phyloP scores from a whole-genome alignment of 2,329 filamentous ascomycete species.

The Dothideomycetidae sp. region DNA sequence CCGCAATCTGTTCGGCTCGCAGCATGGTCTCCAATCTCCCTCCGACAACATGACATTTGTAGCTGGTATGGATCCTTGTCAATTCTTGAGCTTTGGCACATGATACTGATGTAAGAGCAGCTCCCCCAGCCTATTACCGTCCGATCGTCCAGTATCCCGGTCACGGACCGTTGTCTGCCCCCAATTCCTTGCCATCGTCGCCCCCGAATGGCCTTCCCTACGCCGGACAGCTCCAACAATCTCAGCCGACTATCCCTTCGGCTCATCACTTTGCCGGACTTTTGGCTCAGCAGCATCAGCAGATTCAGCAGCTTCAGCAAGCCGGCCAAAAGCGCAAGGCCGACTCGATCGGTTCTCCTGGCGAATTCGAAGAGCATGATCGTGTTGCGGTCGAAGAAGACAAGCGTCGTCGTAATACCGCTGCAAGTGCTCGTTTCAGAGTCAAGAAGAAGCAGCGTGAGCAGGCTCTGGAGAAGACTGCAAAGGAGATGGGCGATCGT shows the following conservation, averaged over 20 bases:
- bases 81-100: no score
- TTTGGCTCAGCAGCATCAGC: conserved; percentile 4
- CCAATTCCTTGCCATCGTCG: conserved; percentile 14
- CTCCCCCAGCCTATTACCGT: not conserved
- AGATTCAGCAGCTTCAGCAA: no score
- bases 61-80: no score
- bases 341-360: conserved; percentile 18
- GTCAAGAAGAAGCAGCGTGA: conserved; percentile 43
- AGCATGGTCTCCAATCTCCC: no score
- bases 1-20: no score
- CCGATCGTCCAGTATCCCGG: not conserved
- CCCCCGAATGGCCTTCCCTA: conserved; percentile 16
- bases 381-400: conserved; percentile 37
- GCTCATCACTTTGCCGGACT: conserved; percentile 12
- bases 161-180: not conserved
- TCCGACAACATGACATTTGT: no score
- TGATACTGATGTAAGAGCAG: no score
- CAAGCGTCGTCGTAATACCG: conserved; percentile 40
- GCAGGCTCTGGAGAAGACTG: conserved; percentile 36
- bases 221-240: conserved; percentile 7
- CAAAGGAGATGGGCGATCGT: conserved; percentile 38
- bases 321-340: conserved; percentile 34
- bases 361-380: conserved; percentile 31
- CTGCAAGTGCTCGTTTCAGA: conserved; percentile 38
- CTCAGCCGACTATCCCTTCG: conserved; percentile 13